Evolutionary conservation across 305 asterid species (phyloP).

Genomic region (Vinca major): DNA sequence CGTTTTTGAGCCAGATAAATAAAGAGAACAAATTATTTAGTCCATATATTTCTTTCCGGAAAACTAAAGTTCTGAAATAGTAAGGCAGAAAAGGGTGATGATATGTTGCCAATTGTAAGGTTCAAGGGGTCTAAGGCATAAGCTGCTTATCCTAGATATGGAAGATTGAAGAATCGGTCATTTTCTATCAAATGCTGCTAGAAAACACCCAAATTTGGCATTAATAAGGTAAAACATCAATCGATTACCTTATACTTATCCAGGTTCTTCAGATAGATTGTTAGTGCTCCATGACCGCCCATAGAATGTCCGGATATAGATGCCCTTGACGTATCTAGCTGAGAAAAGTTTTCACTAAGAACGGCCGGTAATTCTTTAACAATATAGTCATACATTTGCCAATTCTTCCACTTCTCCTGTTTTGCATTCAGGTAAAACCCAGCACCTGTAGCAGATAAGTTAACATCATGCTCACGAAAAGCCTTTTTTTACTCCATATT

Average conservation of each 20-base stretch:
- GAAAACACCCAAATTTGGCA: not conserved
- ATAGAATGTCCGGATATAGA: conserved; percentile 91
- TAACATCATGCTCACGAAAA: not conserved
- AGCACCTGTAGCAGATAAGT: conserved; percentile 50
- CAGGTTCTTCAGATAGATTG: conserved; percentile 77
- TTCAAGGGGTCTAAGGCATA: not conserved
- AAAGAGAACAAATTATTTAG: not conserved
- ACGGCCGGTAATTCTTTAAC: conserved; percentile 91
- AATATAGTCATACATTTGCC: conserved; percentile 91
- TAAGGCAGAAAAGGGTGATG: not conserved
- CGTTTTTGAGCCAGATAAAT: not conserved
- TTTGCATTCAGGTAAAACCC: conserved; percentile 97
- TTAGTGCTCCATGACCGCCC: conserved; percentile 98
- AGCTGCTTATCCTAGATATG: not conserved
- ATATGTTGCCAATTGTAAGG: no score
- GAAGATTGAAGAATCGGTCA: not conserved
- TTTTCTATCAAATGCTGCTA: not conserved
- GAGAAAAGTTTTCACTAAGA: conserved; percentile 63
- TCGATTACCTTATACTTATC: conserved; percentile 76
- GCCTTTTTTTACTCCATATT: not conserved
- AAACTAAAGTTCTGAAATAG: not conserved
- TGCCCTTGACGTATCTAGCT: conserved; percentile 74
- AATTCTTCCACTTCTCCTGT: conserved; percentile 97
- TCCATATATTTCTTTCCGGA: not conserved
- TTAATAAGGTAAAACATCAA: not conserved